phyloP scores from a whole-genome alignment of 176 grass and related monocot species.

The Triticum timopheevii region DNA sequence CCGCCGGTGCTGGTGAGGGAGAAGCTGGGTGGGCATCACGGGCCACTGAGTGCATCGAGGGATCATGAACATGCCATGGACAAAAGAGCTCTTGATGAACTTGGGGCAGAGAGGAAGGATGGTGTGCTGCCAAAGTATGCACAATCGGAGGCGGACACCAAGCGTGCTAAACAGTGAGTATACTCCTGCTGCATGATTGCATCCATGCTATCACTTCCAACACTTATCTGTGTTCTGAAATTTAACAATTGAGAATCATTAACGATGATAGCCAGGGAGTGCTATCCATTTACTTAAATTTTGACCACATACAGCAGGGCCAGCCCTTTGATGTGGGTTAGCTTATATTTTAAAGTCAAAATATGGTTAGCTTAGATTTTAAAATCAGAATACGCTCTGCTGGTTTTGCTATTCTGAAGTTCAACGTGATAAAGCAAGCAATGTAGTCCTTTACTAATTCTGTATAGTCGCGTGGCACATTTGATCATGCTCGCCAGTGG shows the following conservation, averaged over 20 bases:
- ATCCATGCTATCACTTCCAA: not conserved
- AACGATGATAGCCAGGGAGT: not conserved
- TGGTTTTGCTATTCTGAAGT: not conserved
- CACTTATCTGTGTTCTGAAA: not conserved
- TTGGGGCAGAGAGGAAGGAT: conserved; percentile 66
- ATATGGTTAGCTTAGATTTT: conserved; percentile 5
- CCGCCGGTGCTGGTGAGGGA: conserved; percentile 43
- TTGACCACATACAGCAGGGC: not conserved
- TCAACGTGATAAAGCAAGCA: not conserved
- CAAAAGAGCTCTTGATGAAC: conserved; percentile 51
- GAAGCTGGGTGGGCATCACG: conserved; percentile 45
- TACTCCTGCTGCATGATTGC: conserved; percentile 20
- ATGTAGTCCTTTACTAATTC: not conserved
- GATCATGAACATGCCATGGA: conserved; percentile 52
- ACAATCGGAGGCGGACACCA: conserved; percentile 66
- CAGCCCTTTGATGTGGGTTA: conserved; percentile 1
- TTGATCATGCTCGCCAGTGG: not conserved
- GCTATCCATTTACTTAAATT: not conserved
- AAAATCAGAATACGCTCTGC: not conserved
- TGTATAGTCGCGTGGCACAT: not conserved
- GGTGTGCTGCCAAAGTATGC: conserved; percentile 44
- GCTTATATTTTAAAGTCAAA: not conserved
- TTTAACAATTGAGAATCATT: not conserved
- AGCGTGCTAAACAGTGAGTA: conserved; percentile 89
- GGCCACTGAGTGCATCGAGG: conserved; percentile 8